These are phyloP conservation scores for Dendrocalamus sinicus DNA, from an alignment of 176 grass and related monocot genomes.

Conservation along the genomic window DNA sequence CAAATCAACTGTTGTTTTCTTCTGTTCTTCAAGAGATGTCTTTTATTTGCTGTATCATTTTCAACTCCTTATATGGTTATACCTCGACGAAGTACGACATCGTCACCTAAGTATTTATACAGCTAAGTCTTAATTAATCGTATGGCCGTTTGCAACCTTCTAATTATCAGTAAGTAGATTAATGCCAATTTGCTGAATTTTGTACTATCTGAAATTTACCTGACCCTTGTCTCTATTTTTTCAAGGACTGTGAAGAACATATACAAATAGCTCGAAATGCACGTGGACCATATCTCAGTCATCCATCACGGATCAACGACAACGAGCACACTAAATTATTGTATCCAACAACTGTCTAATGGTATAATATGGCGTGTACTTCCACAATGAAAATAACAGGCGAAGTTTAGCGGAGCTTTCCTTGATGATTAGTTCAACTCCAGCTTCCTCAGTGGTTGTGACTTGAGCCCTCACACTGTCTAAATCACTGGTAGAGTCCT, in stretches of 20 bases:
- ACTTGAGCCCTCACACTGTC: slow-evolving; percentile 61
- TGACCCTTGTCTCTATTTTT: slow-evolving; percentile 9
- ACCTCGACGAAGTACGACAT: background rate
- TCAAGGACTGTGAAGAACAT: slow-evolving; percentile 3
- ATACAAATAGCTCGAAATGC: slow-evolving; percentile 26
- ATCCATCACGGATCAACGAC: slow-evolving; percentile 48
- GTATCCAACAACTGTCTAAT: slow-evolving; percentile 48
- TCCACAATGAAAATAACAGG: slow-evolving; percentile 48
- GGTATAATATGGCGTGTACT: slow-evolving; percentile 37
- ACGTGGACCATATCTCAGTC: slow-evolving; percentile 33
- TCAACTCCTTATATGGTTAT: background rate
- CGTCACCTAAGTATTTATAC: background rate
- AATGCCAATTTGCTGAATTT: background rate
- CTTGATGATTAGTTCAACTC: slow-evolving; percentile 57
- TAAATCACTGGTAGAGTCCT: slow-evolving; percentile 59
- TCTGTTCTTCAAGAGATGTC: background rate
- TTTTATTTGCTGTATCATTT: slow-evolving; percentile 10
- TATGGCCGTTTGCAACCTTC: background rate
- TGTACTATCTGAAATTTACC: background rate
- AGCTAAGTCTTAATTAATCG: background rate
- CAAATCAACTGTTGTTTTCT: slow-evolving; percentile 35
- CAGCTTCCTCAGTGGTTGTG: slow-evolving; percentile 63
- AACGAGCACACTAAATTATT: slow-evolving; percentile 47
- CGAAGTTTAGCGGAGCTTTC: slow-evolving; percentile 36
- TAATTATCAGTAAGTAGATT: background rate